Base-by-base conservation (phyloP, 2,329 filamentous ascomycete genomes). In the Alternaria incomplexa region DNA sequence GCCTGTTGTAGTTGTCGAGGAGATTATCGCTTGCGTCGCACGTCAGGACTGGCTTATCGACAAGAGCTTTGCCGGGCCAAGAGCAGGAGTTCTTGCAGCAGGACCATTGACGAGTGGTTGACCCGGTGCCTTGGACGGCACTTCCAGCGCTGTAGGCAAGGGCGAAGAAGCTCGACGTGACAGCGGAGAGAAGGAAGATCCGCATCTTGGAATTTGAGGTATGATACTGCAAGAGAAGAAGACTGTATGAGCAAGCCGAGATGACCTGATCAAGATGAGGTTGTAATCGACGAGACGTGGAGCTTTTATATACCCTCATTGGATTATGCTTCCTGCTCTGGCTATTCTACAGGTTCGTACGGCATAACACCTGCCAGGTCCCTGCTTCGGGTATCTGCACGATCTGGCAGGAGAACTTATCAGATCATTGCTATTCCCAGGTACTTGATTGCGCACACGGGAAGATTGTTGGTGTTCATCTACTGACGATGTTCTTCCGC, bases 1-100 rank as follows among this genome's bases (percentile, higher is more conserved):
- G 26, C 77, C 79, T 48, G 69, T 74, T 12, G 82, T 81, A 61
- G 83, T 79, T 78, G 52, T 79, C 79, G 53, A 89, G 77, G 4
- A 84, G 84, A 57, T 83, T 81, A 79, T 89, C 85, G 58, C 81
- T 78, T 61, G 79, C 82, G 74, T 85, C 81, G 76, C 87, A 89
- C 22, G 84, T 55, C 22, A 79, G 77, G 44, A 87, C 84, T 22
- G 86, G 83, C 54, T 76, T 72, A 61, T 78, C 80, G 75, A 87
- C 83, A 51, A 80, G 67, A 32, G 85, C 85, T 74, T 89, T 89
- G 58, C 78, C 82, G 8, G 81, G 70, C 87, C 88, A 83, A 4
- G 85, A 82, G 77, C 88, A 90, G 22, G 86, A 88, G 51, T 67
- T 69, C 61, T 73, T 69, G 61, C 62, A 70, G 25, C 68, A 70